Evolutionary conservation across 2,329 filamentous ascomycete genomes (phyloP).

Genomic region (Aspergillus brunneoviolaceus): DNA sequence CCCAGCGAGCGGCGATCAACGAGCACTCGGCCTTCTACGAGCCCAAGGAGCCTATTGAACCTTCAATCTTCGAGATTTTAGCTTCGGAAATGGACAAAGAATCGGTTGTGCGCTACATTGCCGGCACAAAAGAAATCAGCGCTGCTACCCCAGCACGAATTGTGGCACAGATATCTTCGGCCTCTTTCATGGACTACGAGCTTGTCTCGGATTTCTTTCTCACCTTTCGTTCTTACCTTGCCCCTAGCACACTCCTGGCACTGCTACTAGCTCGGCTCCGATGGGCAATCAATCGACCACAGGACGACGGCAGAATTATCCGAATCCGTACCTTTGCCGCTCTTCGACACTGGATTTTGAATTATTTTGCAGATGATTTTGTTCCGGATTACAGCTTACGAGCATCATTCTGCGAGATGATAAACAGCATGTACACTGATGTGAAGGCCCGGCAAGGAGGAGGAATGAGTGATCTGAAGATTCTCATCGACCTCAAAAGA

Average conservation of each 20-base stretch:
- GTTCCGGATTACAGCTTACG: conserved; percentile 72
- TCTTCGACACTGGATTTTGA: conserved; percentile 93
- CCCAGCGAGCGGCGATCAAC: conserved; percentile 32
- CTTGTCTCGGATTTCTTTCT: conserved; percentile 97
- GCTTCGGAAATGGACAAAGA: conserved; percentile 80
- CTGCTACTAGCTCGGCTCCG: conserved; percentile 81
- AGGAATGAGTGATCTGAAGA: conserved; percentile 71
- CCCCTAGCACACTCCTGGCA: conserved; percentile 70
- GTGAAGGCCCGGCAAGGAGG: conserved; percentile 53
- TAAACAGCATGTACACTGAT: conserved; percentile 64
- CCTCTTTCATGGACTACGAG: conserved; percentile 94
- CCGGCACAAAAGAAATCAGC: conserved; percentile 69
- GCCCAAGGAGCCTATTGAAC: conserved; percentile 62
- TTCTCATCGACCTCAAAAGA: conserved; percentile 90
- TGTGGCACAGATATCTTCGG: conserved; percentile 94
- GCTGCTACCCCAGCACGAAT: conserved; percentile 89
- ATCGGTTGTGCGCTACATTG: conserved; percentile 77
- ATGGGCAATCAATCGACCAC: conserved; percentile 78
- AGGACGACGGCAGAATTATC: conserved; percentile 90
- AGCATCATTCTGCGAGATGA: conserved; percentile 72
- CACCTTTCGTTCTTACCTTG: conserved; percentile 85
- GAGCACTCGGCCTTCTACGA: conserved; percentile 45
- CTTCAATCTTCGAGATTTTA: conserved; percentile 73
- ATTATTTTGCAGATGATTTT: conserved; percentile 97
- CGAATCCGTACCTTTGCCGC: conserved; percentile 94